phyloP scores from a whole-genome alignment of 306 rosid species.

The Canavalia gladiata region DNA sequence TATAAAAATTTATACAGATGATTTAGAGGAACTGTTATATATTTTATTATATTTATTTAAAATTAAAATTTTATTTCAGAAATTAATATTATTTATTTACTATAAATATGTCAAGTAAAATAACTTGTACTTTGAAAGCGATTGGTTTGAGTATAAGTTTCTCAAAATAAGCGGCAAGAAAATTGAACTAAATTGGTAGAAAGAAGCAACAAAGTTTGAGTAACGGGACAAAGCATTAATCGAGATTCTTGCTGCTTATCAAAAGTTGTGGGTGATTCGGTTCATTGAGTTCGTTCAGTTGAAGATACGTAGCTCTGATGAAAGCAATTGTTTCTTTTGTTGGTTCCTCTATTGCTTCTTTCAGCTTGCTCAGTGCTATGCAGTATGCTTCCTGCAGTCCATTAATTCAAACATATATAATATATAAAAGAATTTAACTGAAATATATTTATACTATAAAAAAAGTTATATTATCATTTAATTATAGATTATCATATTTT shows the following conservation, averaged over 20 bases:
- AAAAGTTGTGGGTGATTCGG: conserved; percentile 7
- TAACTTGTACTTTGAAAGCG: background rate
- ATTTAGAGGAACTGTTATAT: too few relatives aligned
- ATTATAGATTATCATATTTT: background rate
- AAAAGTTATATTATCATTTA: too few relatives aligned
- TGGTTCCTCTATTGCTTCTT: conserved; percentile 56
- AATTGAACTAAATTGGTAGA: background rate
- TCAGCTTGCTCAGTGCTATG: conserved; percentile 52
- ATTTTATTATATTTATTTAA: too few relatives aligned
- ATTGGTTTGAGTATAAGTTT: conserved; percentile 2
- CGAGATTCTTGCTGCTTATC: conserved; percentile 15
- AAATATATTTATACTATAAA: too few relatives aligned
- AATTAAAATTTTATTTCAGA: too few relatives aligned
- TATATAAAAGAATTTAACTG: background rate
- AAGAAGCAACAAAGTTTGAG: background rate
- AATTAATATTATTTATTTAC: too few relatives aligned
- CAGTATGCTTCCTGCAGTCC: conserved; percentile 51
- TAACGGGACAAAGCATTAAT: conserved; percentile 19
- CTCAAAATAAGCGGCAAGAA: background rate
- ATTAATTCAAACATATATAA: background rate
- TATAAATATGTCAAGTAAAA: background rate
- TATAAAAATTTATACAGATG: too few relatives aligned
- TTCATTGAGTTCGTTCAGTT: conserved; percentile 48
- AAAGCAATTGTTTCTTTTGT: conserved; percentile 52
- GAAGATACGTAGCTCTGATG: conserved; percentile 40